Conservation (phyloP, 768 basidiomycete species). For the Calocybe cyanea region DNA sequence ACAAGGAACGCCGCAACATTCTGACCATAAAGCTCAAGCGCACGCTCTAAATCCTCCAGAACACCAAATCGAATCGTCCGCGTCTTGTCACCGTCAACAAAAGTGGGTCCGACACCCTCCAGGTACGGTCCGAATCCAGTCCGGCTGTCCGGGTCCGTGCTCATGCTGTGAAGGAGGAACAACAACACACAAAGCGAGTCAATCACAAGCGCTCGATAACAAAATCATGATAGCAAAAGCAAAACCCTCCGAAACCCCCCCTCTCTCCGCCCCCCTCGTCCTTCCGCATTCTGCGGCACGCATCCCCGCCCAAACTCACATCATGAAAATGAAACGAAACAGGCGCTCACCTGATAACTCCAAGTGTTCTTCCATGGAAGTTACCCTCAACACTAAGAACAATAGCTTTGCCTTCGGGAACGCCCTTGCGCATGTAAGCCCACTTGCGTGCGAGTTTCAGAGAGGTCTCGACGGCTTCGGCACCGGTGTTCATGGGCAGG, state of each 20-base stretch:
- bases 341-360: conserved; percentile 67
- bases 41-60: conserved; percentile 76
- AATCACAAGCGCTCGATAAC: too few relatives aligned
- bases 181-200: conserved; percentile 8
- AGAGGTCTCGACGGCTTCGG: conserved; percentile 97
- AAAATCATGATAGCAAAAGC: too few relatives aligned
- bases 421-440: conserved; percentile 88
- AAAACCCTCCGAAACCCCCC: too few relatives aligned
- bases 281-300: too few relatives aligned
- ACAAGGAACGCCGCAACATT: conserved; percentile 91
- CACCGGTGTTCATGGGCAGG: conserved; percentile 98
- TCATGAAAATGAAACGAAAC: neutral
- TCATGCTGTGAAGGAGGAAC: conserved; percentile 80
- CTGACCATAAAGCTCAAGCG: conserved; percentile 75
- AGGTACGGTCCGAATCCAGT: conserved; percentile 91
- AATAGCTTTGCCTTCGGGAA: conserved; percentile 78
- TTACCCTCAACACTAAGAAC: conserved; percentile 85
- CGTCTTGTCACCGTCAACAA: conserved; percentile 46
- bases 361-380: conserved; percentile 93
- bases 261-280: too few relatives aligned
- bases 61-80: conserved; percentile 80
- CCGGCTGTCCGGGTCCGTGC: conserved; percentile 89
- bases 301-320: conserved; percentile 8
- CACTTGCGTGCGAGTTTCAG: conserved; percentile 96
- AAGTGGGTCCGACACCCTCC: conserved; percentile 77